phyloP scores from a whole-genome alignment of 306 rosid species.

The Prunus campanulata region DNA sequence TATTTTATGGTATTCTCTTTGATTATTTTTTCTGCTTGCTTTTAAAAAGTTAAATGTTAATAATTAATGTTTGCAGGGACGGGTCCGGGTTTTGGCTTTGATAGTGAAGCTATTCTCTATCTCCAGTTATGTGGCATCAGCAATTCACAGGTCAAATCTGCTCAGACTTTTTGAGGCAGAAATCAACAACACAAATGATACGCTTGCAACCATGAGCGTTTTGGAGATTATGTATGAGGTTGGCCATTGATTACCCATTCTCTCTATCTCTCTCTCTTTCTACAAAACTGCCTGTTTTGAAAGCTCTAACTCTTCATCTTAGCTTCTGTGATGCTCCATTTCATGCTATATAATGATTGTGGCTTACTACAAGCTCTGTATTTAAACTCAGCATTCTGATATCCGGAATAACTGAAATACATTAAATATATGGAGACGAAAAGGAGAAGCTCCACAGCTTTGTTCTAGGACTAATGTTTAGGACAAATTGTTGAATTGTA shows the following conservation, averaged over 20 bases:
- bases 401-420: background rate
- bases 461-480: background rate
- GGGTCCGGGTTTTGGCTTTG: constrained; percentile 79
- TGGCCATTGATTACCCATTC: constrained; percentile 7
- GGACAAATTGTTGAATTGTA: background rate
- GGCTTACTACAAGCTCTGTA: background rate
- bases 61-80: constrained; percentile 54
- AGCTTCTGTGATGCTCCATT: background rate
- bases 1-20: background rate
- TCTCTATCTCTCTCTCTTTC: background rate
- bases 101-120: constrained; percentile 85
- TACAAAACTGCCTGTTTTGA: background rate
- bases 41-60: background rate
- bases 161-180: constrained; percentile 69
- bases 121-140: constrained; percentile 67
- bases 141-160: constrained; percentile 58
- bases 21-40: constrained; percentile 14
- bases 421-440: background rate
- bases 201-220: constrained; percentile 72
- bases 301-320: background rate
- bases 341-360: background rate
- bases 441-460: background rate
- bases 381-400: background rate
- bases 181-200: constrained; percentile 63
- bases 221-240: constrained; percentile 97